Percentiles rank a stretch among this genome's conserved stretches.
phyloP scores from a whole-genome alignment of 2,329 filamentous ascomycete species.

The Colletotrichum sp. region DNA sequence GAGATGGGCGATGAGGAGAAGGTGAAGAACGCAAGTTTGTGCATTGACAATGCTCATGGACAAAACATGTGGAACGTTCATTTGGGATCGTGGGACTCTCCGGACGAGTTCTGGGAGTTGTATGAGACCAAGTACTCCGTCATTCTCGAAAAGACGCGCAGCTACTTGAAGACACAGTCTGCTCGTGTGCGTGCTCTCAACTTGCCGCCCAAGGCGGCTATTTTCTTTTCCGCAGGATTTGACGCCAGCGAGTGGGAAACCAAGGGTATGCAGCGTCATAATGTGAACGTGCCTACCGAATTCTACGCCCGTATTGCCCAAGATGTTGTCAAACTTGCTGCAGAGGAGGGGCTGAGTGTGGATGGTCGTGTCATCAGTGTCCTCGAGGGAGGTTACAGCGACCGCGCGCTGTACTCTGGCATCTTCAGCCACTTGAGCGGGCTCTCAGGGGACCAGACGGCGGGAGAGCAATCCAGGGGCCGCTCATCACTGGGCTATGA shows the following conservation, averaged over 20 bases:
- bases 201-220: constrained; percentile 76
- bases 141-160: constrained; percentile 80
- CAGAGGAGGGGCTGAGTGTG: constrained; percentile 77
- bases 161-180: constrained; percentile 77
- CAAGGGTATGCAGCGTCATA: constrained; percentile 91
- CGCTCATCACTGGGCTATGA: constrained; percentile 58
- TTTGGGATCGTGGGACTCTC: constrained; percentile 82
- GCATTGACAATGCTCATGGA: constrained; percentile 91
- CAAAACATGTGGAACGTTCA: constrained; percentile 98
- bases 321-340: constrained; percentile 82
- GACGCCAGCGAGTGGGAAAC: constrained; percentile 97
- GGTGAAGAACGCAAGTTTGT: constrained; percentile 90
- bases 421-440: constrained; percentile 90
- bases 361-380: constrained; percentile 91
- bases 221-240: constrained; percentile 95
- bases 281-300: constrained; percentile 93
- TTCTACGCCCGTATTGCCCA: constrained; percentile 93
- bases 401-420: constrained; percentile 86
- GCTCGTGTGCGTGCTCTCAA: constrained; percentile 64
- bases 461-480: constrained; percentile 26
- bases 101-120: constrained; percentile 85
- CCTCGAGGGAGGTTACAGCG: constrained; percentile 94
- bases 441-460: constrained; percentile 63
- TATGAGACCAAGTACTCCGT: constrained; percentile 81
- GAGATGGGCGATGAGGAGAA: constrained; percentile 94